These are phyloP conservation scores for Neophaeococcomyces mojaviensis DNA, from an alignment of 2,329 filamentous ascomycete species.

Conservation along the genomic window DNA sequence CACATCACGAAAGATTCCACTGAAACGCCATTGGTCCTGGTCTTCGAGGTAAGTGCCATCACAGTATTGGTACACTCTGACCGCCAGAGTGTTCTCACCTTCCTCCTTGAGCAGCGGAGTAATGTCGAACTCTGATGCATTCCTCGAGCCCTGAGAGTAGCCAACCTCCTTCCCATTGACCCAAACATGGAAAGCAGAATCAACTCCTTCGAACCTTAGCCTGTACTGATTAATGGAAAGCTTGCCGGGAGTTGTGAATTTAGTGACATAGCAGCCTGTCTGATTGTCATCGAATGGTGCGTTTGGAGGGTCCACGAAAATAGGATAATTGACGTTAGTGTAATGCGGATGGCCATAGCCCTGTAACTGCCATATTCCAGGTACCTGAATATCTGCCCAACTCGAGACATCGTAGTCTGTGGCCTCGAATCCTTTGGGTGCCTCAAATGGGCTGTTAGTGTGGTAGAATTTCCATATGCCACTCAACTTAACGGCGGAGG, in stretches of 20 bases:
- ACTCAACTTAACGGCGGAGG: slow-evolving; percentile 37
- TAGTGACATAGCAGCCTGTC: slow-evolving; percentile 54
- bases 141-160: slow-evolving; percentile 62
- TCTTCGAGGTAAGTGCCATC: slow-evolving; percentile 65
- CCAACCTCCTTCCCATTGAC: slow-evolving; percentile 58
- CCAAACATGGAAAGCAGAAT: slow-evolving; percentile 63
- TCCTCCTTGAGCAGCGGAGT: slow-evolving; percentile 42
- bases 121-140: slow-evolving; percentile 63
- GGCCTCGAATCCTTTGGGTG: slow-evolving; percentile 26
- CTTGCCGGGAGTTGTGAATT: slow-evolving; percentile 41
- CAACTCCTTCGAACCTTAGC: slow-evolving; percentile 63
- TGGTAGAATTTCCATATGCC: slow-evolving; percentile 48
- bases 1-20: slow-evolving; percentile 60
- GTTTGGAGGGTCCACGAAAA: slow-evolving; percentile 57
- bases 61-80: slow-evolving; percentile 64
- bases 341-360: slow-evolving; percentile 62
- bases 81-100: slow-evolving; percentile 49
- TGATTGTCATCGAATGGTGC: slow-evolving; percentile 55
- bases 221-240: slow-evolving; percentile 51
- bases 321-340: slow-evolving; percentile 60
- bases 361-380: slow-evolving; percentile 64
- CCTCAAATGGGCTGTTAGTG: slow-evolving; percentile 12
- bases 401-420: slow-evolving; percentile 25
- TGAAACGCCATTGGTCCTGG: slow-evolving; percentile 60
- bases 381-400: slow-evolving; percentile 53